Base-by-base conservation (phyloP, 2,329 filamentous ascomycete species). In the Ophiostoma sp. region DNA sequence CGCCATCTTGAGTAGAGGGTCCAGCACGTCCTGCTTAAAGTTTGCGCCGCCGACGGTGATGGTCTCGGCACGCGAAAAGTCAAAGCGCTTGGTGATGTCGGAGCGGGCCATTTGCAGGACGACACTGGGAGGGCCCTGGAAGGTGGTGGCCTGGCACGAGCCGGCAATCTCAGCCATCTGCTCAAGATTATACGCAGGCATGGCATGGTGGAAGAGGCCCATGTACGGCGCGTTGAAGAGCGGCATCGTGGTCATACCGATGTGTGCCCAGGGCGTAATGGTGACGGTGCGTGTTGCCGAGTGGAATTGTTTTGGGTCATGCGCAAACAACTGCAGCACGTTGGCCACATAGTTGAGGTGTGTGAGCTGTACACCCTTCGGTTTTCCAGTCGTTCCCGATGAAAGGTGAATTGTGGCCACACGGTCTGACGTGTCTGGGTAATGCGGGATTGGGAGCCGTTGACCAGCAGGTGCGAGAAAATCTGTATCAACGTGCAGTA, bases 311-410 rank as follows among this genome's bases (percentile, higher is more conserved):
- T 73, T 72, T 7, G 73, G 73, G 69, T 81, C 80, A 44, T 80
- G 78, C 0, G 76, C 73, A 11, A 79, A 73, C n/a, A 81, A 79
- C 57, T 82, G 80, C 27, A 69, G 69, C 66, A 71, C 70, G 44
- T 79, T 76, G 3, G 82, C 76, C 0, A 84, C 79, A 64, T 82
- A 76, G 75, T 83, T 84, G 54, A 75, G 74, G 70, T 84, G 82
- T 6, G 82, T 83, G 0, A 85, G 74, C 23, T 77, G 76, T 71
- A 83, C 81, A 11, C 81, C 82, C 74, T 84, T 84, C 15, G 83
- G 82, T 5, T 81, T 72, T 1, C 83, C 83, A 0, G 83, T 84
- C 0, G 83, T 84, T 33, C 83, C 83, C 57, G 81, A 83, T 44
- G 81, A 83, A 73, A 83, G 84, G 27, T 83, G 72, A 7, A 84